phyloP scores from a whole-genome alignment of 176 grass and related monocot genomes.

The Raddia guianensis region DNA sequence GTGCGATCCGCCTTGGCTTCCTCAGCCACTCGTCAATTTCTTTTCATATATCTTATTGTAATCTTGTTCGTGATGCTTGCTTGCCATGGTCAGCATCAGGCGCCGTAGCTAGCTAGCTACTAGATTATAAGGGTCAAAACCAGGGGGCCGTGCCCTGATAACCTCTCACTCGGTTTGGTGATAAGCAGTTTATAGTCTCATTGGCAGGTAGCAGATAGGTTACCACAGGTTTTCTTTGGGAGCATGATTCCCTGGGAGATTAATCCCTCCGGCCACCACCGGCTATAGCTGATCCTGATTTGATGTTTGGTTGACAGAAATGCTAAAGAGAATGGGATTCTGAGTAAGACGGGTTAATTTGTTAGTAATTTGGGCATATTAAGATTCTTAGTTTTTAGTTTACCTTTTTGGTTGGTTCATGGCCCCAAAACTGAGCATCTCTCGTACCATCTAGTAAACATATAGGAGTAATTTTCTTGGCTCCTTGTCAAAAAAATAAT shows the following conservation, averaged over 20 bases:
- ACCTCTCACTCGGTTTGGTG: slow-evolving; percentile 23
- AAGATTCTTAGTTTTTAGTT: neutral
- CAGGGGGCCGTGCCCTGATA: slow-evolving; percentile 28
- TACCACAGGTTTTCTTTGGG: neutral
- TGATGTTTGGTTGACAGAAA: slow-evolving; percentile 4
- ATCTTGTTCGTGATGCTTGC: neutral
- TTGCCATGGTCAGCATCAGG: too few species aligned
- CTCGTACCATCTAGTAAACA: too few species aligned
- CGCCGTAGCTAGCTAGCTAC: too few species aligned
- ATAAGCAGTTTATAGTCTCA: slow-evolving; percentile 24
- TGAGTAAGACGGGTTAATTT: slow-evolving; percentile 9
- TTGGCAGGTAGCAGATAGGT: neutral
- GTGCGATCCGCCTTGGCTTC: slow-evolving; percentile 33
- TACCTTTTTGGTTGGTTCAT: too few species aligned
- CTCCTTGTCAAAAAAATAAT: too few species aligned
- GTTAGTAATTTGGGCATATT: neutral
- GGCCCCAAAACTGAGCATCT: too few species aligned
- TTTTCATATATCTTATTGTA: neutral
- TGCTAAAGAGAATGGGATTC: too few species aligned
- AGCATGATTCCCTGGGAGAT: slow-evolving; percentile 36
- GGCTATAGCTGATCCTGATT: neutral
- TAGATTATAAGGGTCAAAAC: slow-evolving; percentile 18
- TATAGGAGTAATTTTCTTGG: too few species aligned
- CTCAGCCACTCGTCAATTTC: neutral
- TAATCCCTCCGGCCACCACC: neutral